These are phyloP conservation scores for Leptographium lundbergii DNA, from an alignment of 2,329 filamentous ascomycete genomes.

Conservation along the genomic window DNA sequence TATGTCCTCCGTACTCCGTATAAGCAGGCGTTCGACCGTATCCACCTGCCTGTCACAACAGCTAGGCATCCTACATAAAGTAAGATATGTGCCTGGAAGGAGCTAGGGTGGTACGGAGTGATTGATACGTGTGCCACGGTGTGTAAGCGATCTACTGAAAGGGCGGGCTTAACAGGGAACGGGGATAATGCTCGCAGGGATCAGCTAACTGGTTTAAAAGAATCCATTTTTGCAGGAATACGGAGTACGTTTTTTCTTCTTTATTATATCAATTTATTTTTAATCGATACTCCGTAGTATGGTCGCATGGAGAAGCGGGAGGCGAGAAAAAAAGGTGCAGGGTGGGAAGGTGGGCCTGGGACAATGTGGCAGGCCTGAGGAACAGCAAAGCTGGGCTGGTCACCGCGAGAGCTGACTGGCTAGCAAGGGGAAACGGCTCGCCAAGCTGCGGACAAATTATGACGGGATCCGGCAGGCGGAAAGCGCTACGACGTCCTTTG, in stretches of 20 bases:
- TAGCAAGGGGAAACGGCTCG: not conserved
- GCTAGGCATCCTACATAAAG: not conserved
- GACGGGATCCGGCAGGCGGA: not conserved
- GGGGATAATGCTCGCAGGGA: not conserved
- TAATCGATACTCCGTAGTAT: not conserved
- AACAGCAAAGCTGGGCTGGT: not conserved
- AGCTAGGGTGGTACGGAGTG: not conserved
- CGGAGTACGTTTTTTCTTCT: too few species aligned
- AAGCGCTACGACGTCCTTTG: not conserved
- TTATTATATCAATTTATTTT: too few species aligned
- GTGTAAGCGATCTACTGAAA: not conserved
- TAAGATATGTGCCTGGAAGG: not conserved
- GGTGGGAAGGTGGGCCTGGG: not conserved
- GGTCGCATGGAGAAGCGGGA: not conserved
- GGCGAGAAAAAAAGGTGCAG: not conserved
- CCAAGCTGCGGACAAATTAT: not conserved
- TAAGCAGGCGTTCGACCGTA: not conserved
- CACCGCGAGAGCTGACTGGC: not conserved
- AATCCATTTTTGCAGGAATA: too few species aligned
- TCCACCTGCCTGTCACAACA: not conserved
- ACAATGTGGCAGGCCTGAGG: not conserved
- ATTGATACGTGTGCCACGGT: too few species aligned
- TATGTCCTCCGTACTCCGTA: too few species aligned
- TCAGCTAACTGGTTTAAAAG: too few species aligned
- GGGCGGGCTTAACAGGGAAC: not conserved